Percentiles rank a stretch among this genome's conserved stretches.
phyloP scores from a whole-genome alignment of 73 alveolate genomes.

The Halteria grandinella region DNA sequence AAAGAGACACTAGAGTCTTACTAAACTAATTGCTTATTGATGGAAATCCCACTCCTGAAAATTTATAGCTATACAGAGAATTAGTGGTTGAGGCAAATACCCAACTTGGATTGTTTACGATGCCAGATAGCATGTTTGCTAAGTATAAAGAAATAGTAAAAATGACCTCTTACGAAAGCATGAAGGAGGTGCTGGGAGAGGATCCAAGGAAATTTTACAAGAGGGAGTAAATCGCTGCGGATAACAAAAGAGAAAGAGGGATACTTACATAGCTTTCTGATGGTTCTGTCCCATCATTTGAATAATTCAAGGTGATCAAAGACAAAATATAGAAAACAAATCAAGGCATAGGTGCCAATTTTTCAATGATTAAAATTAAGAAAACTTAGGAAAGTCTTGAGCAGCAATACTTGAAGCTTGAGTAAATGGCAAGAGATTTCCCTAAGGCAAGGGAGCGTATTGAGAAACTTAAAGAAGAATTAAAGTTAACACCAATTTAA shows the following conservation, averaged over 20 bases:
- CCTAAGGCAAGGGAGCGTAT: neutral
- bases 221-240: neutral
- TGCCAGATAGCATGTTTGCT: conserved; percentile 45
- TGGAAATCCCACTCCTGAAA: conserved; percentile 19
- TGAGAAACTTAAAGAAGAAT: neutral
- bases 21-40: neutral
- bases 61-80: conserved; percentile 7
- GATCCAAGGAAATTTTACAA: conserved; percentile 21
- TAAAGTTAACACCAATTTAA: too few species aligned
- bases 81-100: conserved; percentile 60
- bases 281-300: conserved; percentile 52
- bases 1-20: neutral
- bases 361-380: neutral
- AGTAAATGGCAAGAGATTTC: neutral
- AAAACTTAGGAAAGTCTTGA: neutral
- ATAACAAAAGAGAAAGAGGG: neutral
- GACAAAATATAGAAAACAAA: neutral
- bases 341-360: neutral
- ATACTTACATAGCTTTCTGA: neutral
- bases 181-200: conserved; percentile 38
- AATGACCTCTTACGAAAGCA: neutral
- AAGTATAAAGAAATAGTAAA: conserved; percentile 25
- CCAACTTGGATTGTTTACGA: conserved; percentile 20
- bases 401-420: neutral
- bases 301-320: conserved; percentile 8